A percentile compares a stretch with the other conserved stretches of the same genome.
phyloP scores from a whole-genome alignment of 331 rosid species.

The Spiraea crenata region DNA sequence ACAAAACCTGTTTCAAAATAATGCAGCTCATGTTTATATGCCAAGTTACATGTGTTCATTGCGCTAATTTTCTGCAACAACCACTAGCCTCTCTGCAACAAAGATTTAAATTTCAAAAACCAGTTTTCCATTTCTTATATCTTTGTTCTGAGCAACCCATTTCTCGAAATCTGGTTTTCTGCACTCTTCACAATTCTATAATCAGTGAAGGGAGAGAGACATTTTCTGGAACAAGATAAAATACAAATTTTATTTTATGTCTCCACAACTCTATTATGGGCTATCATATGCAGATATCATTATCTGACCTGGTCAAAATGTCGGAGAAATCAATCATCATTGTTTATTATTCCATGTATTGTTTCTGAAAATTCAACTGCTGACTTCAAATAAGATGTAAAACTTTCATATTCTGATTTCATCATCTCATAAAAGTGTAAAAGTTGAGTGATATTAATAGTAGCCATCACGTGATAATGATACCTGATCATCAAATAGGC shows the following conservation, averaged over 20 bases:
- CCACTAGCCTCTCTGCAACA: conserved; percentile 18
- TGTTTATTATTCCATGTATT: not conserved
- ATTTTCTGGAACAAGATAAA: not conserved
- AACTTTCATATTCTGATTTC: too few species aligned
- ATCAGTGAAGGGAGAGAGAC: conserved; percentile 8
- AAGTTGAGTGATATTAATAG: too few species aligned
- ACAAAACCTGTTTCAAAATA: not conserved
- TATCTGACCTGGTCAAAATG: conserved; percentile 38
- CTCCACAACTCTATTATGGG: conserved; percentile 11
- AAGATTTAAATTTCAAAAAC: conserved; percentile 24
- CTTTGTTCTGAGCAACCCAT: not conserved
- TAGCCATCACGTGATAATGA: too few species aligned
- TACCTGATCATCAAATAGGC: too few species aligned
- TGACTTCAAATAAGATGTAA: too few species aligned
- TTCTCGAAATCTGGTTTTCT: conserved; percentile 32
- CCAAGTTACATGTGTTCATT: conserved; percentile 3
- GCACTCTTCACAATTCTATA: conserved; percentile 18
- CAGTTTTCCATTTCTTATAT: not conserved
- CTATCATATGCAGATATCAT: conserved; percentile 18
- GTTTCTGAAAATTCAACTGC: not conserved
- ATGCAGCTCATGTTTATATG: conserved; percentile 13
- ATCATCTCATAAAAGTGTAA: too few species aligned
- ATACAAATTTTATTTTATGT: not conserved
- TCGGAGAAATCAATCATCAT: conserved; percentile 1
- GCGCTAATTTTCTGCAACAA: conserved; percentile 7